Conservation (phyloP, 148 eudicot species). For the Diospyros lotus region DNA sequence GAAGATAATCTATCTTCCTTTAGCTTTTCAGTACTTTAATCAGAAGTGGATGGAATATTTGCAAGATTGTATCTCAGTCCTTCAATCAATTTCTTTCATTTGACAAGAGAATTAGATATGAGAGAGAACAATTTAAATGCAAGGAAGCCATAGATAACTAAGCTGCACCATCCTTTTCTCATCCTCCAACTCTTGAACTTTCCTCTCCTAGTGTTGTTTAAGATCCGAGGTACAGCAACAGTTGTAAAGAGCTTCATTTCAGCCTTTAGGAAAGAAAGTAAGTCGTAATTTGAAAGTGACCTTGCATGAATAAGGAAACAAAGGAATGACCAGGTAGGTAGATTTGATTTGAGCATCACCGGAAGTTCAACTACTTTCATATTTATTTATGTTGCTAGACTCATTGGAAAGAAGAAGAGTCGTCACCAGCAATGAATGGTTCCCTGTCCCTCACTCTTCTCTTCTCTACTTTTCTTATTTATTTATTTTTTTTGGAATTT, state of each 20-base stretch:
- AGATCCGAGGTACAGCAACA: constrained; percentile 58
- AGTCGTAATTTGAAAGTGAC: not conserved
- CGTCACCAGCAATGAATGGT: no score
- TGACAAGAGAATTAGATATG: constrained; percentile 5
- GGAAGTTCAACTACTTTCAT: no score
- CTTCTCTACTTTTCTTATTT: not conserved
- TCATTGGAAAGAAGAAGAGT: no score
- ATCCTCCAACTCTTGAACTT: constrained; percentile 82
- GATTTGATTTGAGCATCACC: no score
- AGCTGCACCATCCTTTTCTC: constrained; percentile 87
- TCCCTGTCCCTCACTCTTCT: no score
- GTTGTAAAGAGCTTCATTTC: constrained; percentile 82
- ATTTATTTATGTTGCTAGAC: no score
- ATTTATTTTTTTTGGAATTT: no score
- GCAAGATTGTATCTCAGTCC: constrained; percentile 67
- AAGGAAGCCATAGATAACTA: constrained; percentile 2
- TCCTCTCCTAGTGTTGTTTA: constrained; percentile 89
- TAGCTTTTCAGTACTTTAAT: constrained; percentile 76
- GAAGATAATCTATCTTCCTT: constrained; percentile 81
- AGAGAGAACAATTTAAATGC: not conserved
- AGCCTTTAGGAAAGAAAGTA: constrained; percentile 45
- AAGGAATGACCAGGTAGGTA: not conserved
- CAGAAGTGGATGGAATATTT: constrained; percentile 63
- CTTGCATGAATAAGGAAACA: not conserved
- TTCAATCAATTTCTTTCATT: constrained; percentile 83